These are phyloP conservation scores for Plasmodium inui DNA, from an alignment of 169 alveolate species.

Conservation along the genomic window DNA sequence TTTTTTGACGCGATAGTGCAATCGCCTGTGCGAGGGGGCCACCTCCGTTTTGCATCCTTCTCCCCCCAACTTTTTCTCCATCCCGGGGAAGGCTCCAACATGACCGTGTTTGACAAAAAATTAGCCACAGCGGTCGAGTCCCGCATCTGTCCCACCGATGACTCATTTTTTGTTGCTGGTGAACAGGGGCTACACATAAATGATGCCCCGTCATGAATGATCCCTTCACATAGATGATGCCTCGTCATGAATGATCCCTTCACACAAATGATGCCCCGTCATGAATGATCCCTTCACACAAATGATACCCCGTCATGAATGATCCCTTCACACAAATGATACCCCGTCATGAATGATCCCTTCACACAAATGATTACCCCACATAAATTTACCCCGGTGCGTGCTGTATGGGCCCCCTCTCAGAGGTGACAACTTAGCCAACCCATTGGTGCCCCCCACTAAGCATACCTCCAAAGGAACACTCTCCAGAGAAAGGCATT, in stretches of 20 bases:
- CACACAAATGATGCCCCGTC: too few relatives aligned
- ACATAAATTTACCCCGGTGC: background rate
- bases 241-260: too few relatives aligned
- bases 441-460: background rate
- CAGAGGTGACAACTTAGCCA: background rate
- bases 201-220: too few relatives aligned
- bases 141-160: background rate
- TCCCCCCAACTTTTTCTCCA: background rate
- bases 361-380: background rate
- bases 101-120: background rate
- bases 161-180: background rate
- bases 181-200: background rate
- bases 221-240: too few relatives aligned
- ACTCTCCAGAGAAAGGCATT: background rate
- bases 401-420: background rate
- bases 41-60: background rate
- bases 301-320: too few relatives aligned
- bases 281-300: too few relatives aligned
- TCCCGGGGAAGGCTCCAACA: background rate
- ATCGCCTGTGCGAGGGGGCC: background rate
- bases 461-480: background rate
- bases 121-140: background rate
- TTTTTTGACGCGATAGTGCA: background rate
- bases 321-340: too few relatives aligned
- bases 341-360: too few relatives aligned